Evolutionary conservation across 2,329 filamentous ascomycete species (phyloP).

Genomic region (Blastomyces silverae): DNA sequence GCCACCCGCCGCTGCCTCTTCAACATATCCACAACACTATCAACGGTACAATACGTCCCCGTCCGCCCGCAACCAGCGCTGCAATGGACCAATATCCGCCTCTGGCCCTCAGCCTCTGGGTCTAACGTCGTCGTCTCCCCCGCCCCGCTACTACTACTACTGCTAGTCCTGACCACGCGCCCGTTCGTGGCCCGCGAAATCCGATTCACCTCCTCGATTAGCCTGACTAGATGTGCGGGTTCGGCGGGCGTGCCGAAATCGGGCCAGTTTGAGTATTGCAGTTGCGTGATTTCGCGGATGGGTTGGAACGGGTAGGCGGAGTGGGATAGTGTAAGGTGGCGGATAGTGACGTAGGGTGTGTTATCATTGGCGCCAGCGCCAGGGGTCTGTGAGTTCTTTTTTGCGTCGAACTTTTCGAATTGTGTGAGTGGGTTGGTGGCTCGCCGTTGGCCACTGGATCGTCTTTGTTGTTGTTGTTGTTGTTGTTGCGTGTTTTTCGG

Average conservation of each 20-base stretch:
- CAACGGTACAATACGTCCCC: slow-evolving; percentile 92
- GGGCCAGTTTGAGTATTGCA: slow-evolving; percentile 95
- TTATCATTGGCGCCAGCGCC: slow-evolving; percentile 42
- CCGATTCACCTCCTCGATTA: slow-evolving; percentile 81
- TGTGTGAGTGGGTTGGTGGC: slow-evolving; percentile 31
- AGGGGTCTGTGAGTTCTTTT: slow-evolving; percentile 21
- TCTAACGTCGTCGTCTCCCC: slow-evolving; percentile 44
- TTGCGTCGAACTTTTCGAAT: slow-evolving; percentile 27
- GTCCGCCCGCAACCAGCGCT: slow-evolving; percentile 93
- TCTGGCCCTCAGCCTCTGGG: slow-evolving; percentile 48
- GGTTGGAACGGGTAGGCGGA: slow-evolving; percentile 70
- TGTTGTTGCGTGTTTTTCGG: slow-evolving; percentile 29
- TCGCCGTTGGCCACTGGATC: slow-evolving; percentile 34
- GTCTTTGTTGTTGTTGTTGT: slow-evolving; percentile 18
- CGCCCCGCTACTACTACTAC: background rate
- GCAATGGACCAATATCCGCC: slow-evolving; percentile 87
- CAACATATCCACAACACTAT: slow-evolving; percentile 92
- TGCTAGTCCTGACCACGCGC: slow-evolving; percentile 29
- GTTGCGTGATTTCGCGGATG: slow-evolving; percentile 84
- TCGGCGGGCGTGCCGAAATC: slow-evolving; percentile 92
- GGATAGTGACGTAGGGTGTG: slow-evolving; percentile 68
- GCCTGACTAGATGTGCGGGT: slow-evolving; percentile 72
- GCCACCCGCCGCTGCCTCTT: slow-evolving; percentile 59
- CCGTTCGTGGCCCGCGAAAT: slow-evolving; percentile 45
- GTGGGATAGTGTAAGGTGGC: slow-evolving; percentile 80